Base-by-base conservation (phyloP, 495 filamentous ascomycete genomes). In the Physcia stellaris region DNA sequence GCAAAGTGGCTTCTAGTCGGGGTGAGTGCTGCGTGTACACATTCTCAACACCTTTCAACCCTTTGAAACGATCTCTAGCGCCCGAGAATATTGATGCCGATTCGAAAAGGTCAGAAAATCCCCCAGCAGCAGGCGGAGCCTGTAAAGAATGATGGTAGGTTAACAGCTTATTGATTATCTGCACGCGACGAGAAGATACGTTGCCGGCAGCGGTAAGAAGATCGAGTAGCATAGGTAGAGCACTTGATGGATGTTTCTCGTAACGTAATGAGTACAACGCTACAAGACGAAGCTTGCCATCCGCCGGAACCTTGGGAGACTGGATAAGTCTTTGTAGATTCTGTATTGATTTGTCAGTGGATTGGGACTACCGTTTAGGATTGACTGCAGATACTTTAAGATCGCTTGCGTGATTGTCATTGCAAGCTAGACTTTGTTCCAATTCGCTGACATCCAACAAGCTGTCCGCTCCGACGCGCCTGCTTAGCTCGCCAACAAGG, bases 1-100 rank as follows among this genome's bases (percentile, higher is more conserved):
- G 85, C 7, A 98, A 61, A 1, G 85, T 94, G 7, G 73, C 71
- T 57, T 94, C 86, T 32, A 98, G 56, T 31, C 83, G 68, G 0
- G 90, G 87, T 2, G 86, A 90, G 58, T 98, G 90, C 57, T 96
- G 92, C 0, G 90, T 98, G 56, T 96, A 98, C 16, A 98, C 90
- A 48, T 98, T 98, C 55, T 98, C 90, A 3, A 96, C 87, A 11
- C 90, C 90, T 52, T 94, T 94, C 13, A 98, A 68, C 2, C 88
- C 92, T 55, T 93, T 93, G 59, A 98, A 87, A 2, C 86, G 78
- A 49, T 81, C 81, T 22, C 86, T 71, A 2, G 90, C 86, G 12
- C 83, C 82, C 22, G 83, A 83, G 61, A 98, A 94, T 39, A 98
- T 83, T 4, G 83, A 87, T 1, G 82, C 77, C 0, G 83, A 81